phyloP scores from a whole-genome alignment of 2,329 filamentous ascomycete genomes.

The Arthrobotrys megalospora region DNA sequence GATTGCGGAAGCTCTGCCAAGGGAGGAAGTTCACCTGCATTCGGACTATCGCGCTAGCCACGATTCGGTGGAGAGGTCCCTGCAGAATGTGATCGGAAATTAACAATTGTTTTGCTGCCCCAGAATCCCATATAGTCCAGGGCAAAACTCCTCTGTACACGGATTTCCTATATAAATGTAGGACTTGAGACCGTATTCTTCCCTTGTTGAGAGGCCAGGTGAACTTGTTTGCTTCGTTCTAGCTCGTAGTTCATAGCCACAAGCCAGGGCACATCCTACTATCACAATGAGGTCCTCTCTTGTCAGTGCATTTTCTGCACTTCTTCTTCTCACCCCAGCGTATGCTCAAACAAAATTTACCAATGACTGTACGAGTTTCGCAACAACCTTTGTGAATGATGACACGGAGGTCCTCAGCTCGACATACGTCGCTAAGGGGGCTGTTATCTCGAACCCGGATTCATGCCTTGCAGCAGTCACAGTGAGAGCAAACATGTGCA shows the following conservation, averaged over 20 bases:
- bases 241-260: no score
- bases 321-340: background rate
- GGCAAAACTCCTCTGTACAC: no score
- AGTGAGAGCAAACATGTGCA: slow-evolving; percentile 27
- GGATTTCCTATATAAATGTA: no score
- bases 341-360: background rate
- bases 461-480: background rate
- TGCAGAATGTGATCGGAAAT: no score
- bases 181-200: no score
- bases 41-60: no score
- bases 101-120: no score
- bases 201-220: no score
- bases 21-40: no score
- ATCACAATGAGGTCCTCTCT: slow-evolving; percentile 4
- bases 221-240: background rate
- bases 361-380: slow-evolving; percentile 15
- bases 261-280: background rate
- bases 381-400: slow-evolving; percentile 11
- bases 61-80: no score
- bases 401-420: slow-evolving; percentile 24
- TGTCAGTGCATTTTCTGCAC: background rate
- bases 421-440: slow-evolving; percentile 23
- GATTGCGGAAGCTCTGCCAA: no score
- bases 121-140: no score
- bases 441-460: slow-evolving; percentile 21